Percentiles rank a stretch among this genome's conserved stretches.
Conservation (phyloP, 2,329 filamentous ascomycete genomes). For the Xylaria sp. region DNA sequence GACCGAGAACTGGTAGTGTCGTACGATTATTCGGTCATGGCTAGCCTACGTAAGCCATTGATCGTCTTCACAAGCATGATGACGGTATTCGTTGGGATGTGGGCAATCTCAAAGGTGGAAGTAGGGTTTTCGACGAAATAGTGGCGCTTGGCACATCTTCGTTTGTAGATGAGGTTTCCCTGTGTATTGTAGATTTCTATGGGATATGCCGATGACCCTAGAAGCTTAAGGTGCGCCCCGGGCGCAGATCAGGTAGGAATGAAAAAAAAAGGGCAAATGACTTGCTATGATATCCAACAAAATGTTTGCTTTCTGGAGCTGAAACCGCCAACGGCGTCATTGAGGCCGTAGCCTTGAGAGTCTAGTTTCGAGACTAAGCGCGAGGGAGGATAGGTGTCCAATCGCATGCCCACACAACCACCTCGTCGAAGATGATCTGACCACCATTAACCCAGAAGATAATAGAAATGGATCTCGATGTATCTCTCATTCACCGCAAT, state of each 20-base stretch:
- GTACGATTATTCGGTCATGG: conserved; percentile 79
- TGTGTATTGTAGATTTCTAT: conserved; percentile 23
- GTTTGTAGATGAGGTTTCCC: conserved; percentile 6
- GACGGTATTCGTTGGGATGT: conserved; percentile 73
- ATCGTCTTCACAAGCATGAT: conserved; percentile 76
- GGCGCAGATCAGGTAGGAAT: conserved; percentile 17
- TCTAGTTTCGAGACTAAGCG: not conserved
- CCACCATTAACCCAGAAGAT: not conserved
- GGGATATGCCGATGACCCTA: conserved; percentile 10
- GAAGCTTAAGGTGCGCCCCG: conserved; percentile 12
- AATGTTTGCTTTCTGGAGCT: not conserved
- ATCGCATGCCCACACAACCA: not conserved
- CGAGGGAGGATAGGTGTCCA: not conserved
- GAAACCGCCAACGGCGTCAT: not conserved
- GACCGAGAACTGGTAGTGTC: conserved; percentile 82
- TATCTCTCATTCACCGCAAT: not conserved
- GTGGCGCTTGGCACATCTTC: conserved; percentile 18
- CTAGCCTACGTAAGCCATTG: conserved; percentile 82
- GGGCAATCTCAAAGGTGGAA: conserved; percentile 77
- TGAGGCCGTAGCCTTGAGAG: not conserved
- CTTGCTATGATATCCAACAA: not conserved
- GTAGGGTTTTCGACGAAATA: conserved; percentile 69
- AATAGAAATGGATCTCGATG: conserved; percentile 1
- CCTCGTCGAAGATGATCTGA: not conserved
- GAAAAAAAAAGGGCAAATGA: conserved; percentile 16